Evolutionary conservation across 2,329 filamentous ascomycete genomes (phyloP).

Genomic region (Diaporthe amygdali): DNA sequence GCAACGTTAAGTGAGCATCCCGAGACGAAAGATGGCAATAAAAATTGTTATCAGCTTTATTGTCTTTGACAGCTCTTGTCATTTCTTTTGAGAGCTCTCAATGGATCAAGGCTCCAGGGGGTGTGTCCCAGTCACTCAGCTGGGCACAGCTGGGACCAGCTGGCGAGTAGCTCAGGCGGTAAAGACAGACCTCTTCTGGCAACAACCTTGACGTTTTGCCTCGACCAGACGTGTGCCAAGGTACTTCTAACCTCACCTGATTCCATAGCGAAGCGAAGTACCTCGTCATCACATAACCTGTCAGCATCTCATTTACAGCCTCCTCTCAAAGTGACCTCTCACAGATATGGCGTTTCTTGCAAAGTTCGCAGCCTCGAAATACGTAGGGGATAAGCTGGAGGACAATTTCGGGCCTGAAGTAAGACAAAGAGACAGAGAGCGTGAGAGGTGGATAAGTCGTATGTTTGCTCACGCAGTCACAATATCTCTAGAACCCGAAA

Average conservation of each 20-base stretch:
- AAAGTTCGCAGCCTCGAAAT: slow-evolving; percentile 24
- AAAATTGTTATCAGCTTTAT: too few species aligned
- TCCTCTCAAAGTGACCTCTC: neutral
- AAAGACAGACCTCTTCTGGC: neutral
- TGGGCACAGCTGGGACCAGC: neutral
- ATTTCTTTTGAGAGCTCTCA: neutral
- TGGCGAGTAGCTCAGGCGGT: neutral
- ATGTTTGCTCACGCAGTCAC: neutral
- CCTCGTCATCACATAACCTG: neutral
- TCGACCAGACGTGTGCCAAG: neutral
- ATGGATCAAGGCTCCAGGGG: neutral
- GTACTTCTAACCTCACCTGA: neutral
- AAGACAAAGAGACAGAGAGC: neutral
- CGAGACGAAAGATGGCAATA: neutral
- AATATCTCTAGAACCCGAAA: slow-evolving; percentile 17
- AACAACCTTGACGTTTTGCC: neutral
- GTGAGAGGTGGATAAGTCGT: neutral
- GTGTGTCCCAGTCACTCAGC: too few species aligned
- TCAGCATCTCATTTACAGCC: neutral
- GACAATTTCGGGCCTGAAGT: slow-evolving; percentile 25
- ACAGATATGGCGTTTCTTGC: slow-evolving; percentile 21
- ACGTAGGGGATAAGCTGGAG: slow-evolving; percentile 24
- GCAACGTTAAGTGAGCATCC: too few species aligned
- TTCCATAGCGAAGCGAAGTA: neutral
- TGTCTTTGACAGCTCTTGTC: neutral